Conservation (phyloP, 2,329 filamentous ascomycete genomes). For the Claviceps citrina region DNA sequence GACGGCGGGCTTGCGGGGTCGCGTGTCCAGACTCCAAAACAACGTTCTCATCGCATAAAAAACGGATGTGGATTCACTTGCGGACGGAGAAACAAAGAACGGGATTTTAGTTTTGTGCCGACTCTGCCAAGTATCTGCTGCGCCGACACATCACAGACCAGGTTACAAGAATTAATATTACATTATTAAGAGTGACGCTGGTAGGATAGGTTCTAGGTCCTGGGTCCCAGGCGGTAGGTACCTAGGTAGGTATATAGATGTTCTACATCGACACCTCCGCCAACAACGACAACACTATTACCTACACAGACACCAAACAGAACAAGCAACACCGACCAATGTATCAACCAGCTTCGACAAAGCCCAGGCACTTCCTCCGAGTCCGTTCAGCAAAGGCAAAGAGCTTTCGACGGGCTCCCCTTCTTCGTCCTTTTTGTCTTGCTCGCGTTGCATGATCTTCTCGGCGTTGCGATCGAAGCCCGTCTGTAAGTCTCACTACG, state of each 20-base stretch:
- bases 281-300: too few species aligned
- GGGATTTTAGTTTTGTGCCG: too few species aligned
- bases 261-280: too few species aligned
- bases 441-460: not conserved
- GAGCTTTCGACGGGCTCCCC: not conserved
- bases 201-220: not conserved
- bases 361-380: not conserved
- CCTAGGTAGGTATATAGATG: too few species aligned
- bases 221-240: not conserved
- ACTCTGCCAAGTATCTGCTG: too few species aligned
- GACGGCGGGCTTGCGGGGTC: not conserved
- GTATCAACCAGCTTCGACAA: not conserved
- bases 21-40: not conserved
- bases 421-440: not conserved
- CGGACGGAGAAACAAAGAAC: too few species aligned
- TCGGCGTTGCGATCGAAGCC: not conserved
- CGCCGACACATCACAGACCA: too few species aligned
- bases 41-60: too few species aligned
- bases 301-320: too few species aligned
- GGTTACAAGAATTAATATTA: too few species aligned
- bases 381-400: not conserved
- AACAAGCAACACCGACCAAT: not conserved
- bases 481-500: not conserved
- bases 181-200: too few species aligned
- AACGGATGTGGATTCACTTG: too few species aligned